These are phyloP conservation scores for Cytospora chrysosperma DNA, from an alignment of 2,329 filamentous ascomycete genomes.

Conservation along the genomic window DNA sequence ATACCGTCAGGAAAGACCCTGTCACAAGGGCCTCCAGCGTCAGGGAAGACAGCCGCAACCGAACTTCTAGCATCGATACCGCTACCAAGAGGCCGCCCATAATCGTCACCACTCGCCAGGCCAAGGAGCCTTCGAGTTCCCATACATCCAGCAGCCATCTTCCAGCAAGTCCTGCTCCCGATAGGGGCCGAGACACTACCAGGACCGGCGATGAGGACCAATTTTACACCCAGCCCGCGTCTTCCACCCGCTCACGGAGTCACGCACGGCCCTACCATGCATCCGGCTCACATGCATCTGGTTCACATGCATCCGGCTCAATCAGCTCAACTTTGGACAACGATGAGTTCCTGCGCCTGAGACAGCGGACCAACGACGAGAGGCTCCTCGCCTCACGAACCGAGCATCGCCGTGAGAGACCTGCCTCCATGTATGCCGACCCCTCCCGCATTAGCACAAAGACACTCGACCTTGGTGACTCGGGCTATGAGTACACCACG, in stretches of 20 bases:
- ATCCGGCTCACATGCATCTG: constrained; percentile 4
- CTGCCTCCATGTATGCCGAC: constrained; percentile 45
- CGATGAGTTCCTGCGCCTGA: constrained; percentile 51
- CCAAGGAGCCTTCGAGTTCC: constrained; percentile 41
- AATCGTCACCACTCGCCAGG: constrained; percentile 55
- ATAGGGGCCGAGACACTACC: constrained; percentile 50
- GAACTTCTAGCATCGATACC: constrained; percentile 52
- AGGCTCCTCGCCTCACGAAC: constrained; percentile 39
- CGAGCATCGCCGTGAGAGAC: constrained; percentile 47
- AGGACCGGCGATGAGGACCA: constrained; percentile 49
- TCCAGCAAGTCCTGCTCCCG: constrained; percentile 50
- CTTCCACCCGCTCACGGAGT: constrained; percentile 53
- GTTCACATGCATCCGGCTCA: constrained; percentile 27
- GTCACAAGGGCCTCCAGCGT: constrained; percentile 46
- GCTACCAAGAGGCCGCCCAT: constrained; percentile 48
- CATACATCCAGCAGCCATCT: constrained; percentile 38
- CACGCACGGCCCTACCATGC: constrained; percentile 30
- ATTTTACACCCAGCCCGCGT: constrained; percentile 58
- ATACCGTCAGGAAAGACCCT: constrained; percentile 55
- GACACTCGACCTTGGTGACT: constrained; percentile 54
- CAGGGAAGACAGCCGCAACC: constrained; percentile 48
- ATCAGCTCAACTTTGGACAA: constrained; percentile 51
- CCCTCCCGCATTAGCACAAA: constrained; percentile 43
- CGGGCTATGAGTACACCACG: constrained; percentile 64
- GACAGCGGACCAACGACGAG: constrained; percentile 48